Conservation (phyloP, 2,329 filamentous ascomycete species). For the Alternaria hordeiaustralica region DNA sequence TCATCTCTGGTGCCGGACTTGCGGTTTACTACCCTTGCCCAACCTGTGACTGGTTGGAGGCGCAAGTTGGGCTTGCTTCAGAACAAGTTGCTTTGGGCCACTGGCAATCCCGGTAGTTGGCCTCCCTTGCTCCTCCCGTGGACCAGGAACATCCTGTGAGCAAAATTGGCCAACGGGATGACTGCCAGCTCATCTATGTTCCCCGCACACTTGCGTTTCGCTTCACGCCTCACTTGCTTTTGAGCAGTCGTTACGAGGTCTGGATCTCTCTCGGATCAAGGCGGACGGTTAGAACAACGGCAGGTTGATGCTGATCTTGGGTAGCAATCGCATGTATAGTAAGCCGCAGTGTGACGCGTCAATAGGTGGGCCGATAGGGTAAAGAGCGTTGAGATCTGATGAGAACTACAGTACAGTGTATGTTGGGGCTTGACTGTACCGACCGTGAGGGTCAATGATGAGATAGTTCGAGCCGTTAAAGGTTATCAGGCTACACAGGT, state of each 20-base stretch:
- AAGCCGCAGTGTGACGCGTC: constrained; percentile 9
- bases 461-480: neutral
- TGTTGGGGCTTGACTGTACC: neutral
- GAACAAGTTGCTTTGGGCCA: neutral
- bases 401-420: neutral
- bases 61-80: neutral
- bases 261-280: constrained; percentile 3
- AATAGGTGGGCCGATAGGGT: constrained; percentile 8
- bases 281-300: constrained; percentile 2
- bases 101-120: neutral
- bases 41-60: constrained; percentile 3
- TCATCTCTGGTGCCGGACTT: neutral
- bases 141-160: constrained; percentile 8
- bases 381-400: neutral
- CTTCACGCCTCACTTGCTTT: constrained; percentile 9
- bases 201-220: constrained; percentile 14
- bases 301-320: constrained; percentile 7
- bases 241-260: neutral
- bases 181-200: constrained; percentile 6
- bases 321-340: neutral
- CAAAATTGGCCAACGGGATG: neutral
- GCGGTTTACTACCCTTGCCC: neutral
- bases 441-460: neutral
- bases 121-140: neutral
- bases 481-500: neutral